Conservation (phyloP, 164 flowering plant genomes). For the Aristolochia fimbriata region DNA sequence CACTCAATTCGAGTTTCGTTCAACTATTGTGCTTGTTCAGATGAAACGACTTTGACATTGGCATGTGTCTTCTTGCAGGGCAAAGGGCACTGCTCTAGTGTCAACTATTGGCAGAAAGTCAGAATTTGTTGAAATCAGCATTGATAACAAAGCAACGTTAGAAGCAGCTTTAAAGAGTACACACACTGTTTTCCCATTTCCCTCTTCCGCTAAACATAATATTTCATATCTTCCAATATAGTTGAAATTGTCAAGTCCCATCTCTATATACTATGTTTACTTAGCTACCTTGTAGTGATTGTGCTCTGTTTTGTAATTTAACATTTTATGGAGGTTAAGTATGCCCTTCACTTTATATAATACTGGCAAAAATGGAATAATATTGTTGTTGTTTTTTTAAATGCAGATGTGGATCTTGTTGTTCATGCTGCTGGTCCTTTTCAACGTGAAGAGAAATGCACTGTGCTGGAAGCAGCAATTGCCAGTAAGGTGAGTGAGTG, state of each 20-base stretch:
- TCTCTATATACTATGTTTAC: background rate
- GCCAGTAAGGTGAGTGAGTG: slow-evolving; percentile 65
- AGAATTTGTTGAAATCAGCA: slow-evolving; percentile 56
- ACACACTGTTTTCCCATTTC: slow-evolving; percentile 3
- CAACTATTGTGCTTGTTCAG: background rate
- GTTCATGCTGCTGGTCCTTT: slow-evolving; percentile 96
- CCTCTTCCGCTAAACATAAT: background rate
- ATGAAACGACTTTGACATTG: background rate
- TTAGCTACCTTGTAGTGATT: too few relatives aligned
- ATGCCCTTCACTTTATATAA: too few relatives aligned
- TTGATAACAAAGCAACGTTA: slow-evolving; percentile 39
- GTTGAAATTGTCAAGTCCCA: background rate
- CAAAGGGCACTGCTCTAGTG: slow-evolving; percentile 66
- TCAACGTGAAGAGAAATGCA: slow-evolving; percentile 70
- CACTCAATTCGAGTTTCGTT: too few relatives aligned
- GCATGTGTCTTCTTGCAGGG: slow-evolving; percentile 30
- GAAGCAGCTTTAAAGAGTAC: slow-evolving; percentile 56
- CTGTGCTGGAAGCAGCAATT: slow-evolving; percentile 92
- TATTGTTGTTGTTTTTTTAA: background rate
- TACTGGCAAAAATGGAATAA: too few relatives aligned
- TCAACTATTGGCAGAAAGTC: slow-evolving; percentile 54
- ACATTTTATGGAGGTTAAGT: too few relatives aligned
- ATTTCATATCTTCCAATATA: background rate
- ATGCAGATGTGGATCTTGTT: slow-evolving; percentile 83
- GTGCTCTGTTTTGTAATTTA: too few relatives aligned